Evolutionary conservation across 108 stramenopile genomes (phyloP).

Genomic region (Mediolabrus comicus): DNA sequence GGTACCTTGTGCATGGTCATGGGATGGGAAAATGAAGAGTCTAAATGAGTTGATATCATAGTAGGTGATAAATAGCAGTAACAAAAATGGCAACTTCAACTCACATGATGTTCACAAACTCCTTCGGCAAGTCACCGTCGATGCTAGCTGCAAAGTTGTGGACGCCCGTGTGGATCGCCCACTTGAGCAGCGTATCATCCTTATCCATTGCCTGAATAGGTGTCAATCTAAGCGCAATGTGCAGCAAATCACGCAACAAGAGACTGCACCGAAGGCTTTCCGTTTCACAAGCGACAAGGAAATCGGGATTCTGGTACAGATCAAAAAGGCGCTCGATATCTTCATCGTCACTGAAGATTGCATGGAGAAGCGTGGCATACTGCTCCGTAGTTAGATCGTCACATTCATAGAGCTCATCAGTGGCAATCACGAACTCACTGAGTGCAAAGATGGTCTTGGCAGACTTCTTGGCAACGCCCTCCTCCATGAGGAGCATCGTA

Average conservation of each 20-base stretch:
- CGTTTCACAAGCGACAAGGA: slow-evolving; percentile 28
- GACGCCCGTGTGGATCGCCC: slow-evolving; percentile 39
- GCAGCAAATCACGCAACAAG: slow-evolving; percentile 21
- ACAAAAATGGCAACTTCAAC: background rate
- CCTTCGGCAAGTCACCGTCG: slow-evolving; percentile 9
- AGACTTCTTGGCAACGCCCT: background rate
- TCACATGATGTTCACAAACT: slow-evolving; percentile 33
- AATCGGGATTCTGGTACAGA: slow-evolving; percentile 32
- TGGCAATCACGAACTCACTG: slow-evolving; percentile 28
- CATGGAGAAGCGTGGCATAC: slow-evolving; percentile 29
- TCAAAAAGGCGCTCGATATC: slow-evolving; percentile 18
- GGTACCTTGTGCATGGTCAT: too few relatives aligned
- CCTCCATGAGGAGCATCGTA: background rate
- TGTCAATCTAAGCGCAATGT: slow-evolving; percentile 20
- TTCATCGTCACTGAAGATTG: slow-evolving; percentile 23
- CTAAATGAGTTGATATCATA: too few relatives aligned
- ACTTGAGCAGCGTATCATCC: slow-evolving; percentile 27
- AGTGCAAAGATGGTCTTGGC: slow-evolving; percentile 22
- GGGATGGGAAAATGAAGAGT: too few relatives aligned
- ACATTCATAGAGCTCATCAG: slow-evolving; percentile 25
- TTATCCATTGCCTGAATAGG: slow-evolving; percentile 6
- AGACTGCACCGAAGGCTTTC: slow-evolving; percentile 11
- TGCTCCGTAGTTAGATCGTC: slow-evolving; percentile 19
- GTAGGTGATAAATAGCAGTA: too few relatives aligned
- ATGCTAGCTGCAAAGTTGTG: slow-evolving; percentile 32